A percentile compares a stretch with the other conserved stretches of the same genome.
Conservation (phyloP, 305 asterid genomes). For the Fraxinus velutina region DNA sequence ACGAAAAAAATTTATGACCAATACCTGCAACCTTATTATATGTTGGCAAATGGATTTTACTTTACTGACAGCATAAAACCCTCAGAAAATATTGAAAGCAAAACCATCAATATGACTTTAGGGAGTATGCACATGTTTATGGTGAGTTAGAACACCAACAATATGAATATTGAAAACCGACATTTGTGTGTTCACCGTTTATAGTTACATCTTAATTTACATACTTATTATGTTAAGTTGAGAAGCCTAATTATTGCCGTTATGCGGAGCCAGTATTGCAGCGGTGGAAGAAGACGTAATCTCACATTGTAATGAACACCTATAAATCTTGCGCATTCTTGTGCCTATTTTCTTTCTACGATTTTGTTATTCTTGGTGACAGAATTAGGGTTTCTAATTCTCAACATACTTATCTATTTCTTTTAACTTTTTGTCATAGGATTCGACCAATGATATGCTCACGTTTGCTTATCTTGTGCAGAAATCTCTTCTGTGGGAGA, state of each 20-base stretch:
- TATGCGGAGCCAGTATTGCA: background rate
- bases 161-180: background rate
- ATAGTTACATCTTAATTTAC: background rate
- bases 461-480: constrained; percentile 19
- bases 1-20: background rate
- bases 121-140: background rate
- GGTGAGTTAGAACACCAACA: background rate
- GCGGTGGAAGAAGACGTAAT: background rate
- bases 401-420: background rate
- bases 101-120: background rate
- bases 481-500: constrained; percentile 60
- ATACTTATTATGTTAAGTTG: background rate
- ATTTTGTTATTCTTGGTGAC: background rate
- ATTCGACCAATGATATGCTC: background rate
- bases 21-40: background rate
- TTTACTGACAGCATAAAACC: background rate
- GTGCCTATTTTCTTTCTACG: no score
- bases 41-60: background rate
- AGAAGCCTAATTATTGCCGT: background rate
- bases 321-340: background rate
- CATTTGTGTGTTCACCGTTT: background rate
- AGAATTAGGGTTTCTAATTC: background rate
- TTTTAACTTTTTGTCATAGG: background rate
- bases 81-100: background rate
- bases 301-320: background rate